Base-by-base conservation (phyloP, 805 yeast genomes). In the Candida tammaniensis region DNA sequence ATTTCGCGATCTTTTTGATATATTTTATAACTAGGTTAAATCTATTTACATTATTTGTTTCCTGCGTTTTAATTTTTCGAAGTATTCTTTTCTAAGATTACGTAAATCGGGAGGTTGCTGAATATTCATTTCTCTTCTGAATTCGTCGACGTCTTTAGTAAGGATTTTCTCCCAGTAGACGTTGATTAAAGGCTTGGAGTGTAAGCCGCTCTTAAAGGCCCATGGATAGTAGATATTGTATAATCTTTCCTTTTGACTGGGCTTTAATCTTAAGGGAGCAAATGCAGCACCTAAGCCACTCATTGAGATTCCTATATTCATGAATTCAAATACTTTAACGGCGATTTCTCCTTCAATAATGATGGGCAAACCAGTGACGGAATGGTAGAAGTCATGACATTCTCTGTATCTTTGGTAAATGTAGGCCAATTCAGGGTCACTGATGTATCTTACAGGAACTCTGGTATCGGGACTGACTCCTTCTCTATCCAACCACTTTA, bases 271-370 rank as follows among this genome's bases (percentile, higher is more conserved):
- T 49, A 83, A 71, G 1, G 96, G 96, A 3, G 96, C 96, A 44
- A 87, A 74, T n/a, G 86, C 48, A 0, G 95, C 89, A 0, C 96
- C 97, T 32, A 93, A 56, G 0, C 96, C 95, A 3, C 96, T 88
- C 94, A 91, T 89, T 10, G 97, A 97, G 28, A 93, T 77, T 4
- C 95, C 94, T 39, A 91, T 74, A 56, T 93, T 91, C 52, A 93
- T 82, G 51, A 81, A 94, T 58, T 91, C 98, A 47, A 93, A 79
- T 9, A 88, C 83, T 59, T 93, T 93, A 13, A 93, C 82, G 0
- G 96, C 87, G 34, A 93, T 82, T 54, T 93, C 98, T n/a, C 98
- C 98, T 53, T 93, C 98, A 44, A 93, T 76, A 27, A 85, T 81
- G 30, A 89, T 85, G 0, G 98, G 98, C 32, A 86, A 69, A 11